Evolutionary conservation across 768 basidiomycete genomes (phyloP).

Genomic region (Strobilomyces dryophilus): DNA sequence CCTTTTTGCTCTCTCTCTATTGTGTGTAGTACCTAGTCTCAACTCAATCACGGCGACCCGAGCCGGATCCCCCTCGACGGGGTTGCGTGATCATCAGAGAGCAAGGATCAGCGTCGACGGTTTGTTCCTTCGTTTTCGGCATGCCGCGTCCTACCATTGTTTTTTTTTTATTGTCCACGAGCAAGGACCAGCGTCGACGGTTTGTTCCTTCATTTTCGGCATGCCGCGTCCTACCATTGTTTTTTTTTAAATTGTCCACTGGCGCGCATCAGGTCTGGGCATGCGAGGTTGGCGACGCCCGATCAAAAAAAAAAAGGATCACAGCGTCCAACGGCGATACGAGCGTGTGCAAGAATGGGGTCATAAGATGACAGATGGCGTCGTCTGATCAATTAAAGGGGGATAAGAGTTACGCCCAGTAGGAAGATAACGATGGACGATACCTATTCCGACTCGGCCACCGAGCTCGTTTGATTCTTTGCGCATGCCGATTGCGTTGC

Average conservation of each 20-base stretch:
- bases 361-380: not conserved
- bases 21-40: not conserved
- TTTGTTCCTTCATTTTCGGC: not conserved
- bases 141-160: not conserved
- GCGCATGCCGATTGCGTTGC: not conserved
- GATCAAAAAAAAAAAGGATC: slow-evolving; percentile 5
- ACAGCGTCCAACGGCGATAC: not conserved
- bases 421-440: not conserved
- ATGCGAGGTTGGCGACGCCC: not conserved
- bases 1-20: not conserved
- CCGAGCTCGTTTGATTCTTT: not conserved
- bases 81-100: not conserved
- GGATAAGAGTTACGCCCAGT: not conserved
- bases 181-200: not conserved
- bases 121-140: not conserved
- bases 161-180: not conserved
- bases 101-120: not conserved
- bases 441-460: not conserved
- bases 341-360: not conserved
- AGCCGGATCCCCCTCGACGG: not conserved
- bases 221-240: not conserved
- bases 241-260: not conserved
- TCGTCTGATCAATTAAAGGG: not conserved
- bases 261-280: not conserved
- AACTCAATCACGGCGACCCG: not conserved